Evolutionary conservation across 495 filamentous ascomycete species (phyloP).

Genomic region (Aspergillus conjunctus): DNA sequence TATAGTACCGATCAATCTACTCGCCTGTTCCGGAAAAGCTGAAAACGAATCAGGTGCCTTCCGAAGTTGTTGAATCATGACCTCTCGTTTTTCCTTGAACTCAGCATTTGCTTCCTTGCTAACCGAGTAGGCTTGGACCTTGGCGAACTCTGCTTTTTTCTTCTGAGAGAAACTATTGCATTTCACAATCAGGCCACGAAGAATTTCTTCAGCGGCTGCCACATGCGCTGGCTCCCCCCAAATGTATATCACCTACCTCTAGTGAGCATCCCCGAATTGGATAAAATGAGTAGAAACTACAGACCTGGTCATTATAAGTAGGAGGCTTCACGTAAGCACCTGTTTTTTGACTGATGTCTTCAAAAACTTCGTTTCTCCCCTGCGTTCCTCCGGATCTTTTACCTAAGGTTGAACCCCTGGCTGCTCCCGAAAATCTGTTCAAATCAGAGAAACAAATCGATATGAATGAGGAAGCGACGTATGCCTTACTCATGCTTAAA

Average conservation of each 20-base stretch:
- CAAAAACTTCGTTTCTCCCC: conserved; percentile 28
- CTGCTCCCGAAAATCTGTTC: conserved; percentile 26
- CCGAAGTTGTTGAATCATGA: conserved; percentile 29
- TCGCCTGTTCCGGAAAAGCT: conserved; percentile 32
- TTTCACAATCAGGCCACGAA: conserved; percentile 28
- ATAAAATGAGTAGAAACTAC: conserved; percentile 8
- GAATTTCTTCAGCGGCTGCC: conserved; percentile 28
- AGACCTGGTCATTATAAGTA: conserved; percentile 21
- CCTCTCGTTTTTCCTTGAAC: conserved; percentile 29
- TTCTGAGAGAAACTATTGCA: conserved; percentile 18
- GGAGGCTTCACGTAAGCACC: conserved; percentile 31
- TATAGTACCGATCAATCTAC: neutral
- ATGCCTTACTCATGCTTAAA: conserved; percentile 33
- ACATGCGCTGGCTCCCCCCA: conserved; percentile 32
- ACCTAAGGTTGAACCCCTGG: conserved; percentile 11
- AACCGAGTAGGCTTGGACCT: conserved; percentile 20
- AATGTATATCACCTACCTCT: conserved; percentile 24
- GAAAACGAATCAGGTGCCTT: conserved; percentile 30
- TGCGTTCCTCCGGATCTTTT: conserved; percentile 2
- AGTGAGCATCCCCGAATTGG: neutral
- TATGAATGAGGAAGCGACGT: neutral
- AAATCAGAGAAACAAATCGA: neutral
- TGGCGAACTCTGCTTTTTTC: conserved; percentile 28
- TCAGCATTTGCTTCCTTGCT: conserved; percentile 26
- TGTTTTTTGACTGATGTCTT: conserved; percentile 28